Evolutionary conservation across 345 rosid species (phyloP), one percentile per base, ranked within the genome.

Genomic region (Carallia brachiata): DNA sequence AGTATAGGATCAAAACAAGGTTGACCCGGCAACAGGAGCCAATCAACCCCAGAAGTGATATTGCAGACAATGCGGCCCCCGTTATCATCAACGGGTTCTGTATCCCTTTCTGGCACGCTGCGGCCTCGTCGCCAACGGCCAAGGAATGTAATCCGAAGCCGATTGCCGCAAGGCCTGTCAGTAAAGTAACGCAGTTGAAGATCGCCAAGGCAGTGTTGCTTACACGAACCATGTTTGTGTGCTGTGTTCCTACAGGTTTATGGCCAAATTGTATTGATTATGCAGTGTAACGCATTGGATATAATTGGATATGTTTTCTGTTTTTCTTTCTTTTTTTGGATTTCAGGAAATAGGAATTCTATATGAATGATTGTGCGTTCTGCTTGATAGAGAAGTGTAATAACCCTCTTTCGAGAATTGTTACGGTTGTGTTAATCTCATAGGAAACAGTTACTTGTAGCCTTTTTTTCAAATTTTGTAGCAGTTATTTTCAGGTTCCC

Each of bases 11-110:
- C 7, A 70, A 47, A 17, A 70, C 7, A 4, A 28, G 32, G 52
- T 65, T 27, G 15, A 70, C 12, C 62, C 40, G 62, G 32, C 17
- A 62, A 36, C 27, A 15, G 6, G 52, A 6, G 8, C 73, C 73
- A 1, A 70, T 52, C 16, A 70, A 39, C 56, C 73, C 73, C 28
- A 70, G 6, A 4, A 70, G 19, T 61, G 73, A 70, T 15, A 70
- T 34, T 10, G 40, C 36, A 36, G n/a, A 37, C 8, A 70, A 36
- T 9, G 23, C 28, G 2, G 36, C 28, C 0, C 54, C 67, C 31
- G 47, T 16, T 62, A 62, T 8, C 7, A 61, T n/a, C 17, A 70
- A 12, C 28, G 55, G 73, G n/a, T 62, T 70, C 30, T 70, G 67
- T 0, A 70, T 52, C 4, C 54, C 61, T 52, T 53, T 70, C 16